Evolutionary conservation across 257 asterid genomes (phyloP), one percentile per base, ranked within the genome.

Genomic region (Scutellaria barbata): DNA sequence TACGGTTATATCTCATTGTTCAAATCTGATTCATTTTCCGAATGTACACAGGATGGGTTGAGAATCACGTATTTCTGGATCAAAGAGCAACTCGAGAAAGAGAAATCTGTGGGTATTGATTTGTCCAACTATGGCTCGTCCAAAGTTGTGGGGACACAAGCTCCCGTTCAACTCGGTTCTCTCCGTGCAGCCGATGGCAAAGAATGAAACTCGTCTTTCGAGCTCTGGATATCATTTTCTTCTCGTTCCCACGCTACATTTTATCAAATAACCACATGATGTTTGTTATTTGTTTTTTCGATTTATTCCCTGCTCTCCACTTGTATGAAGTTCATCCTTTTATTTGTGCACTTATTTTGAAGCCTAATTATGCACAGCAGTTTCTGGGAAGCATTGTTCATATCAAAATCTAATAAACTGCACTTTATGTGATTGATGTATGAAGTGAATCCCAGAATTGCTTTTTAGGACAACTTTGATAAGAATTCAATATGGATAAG

Each of bases 1-100:
- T n/a, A n/a, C n/a, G n/a, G n/a, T n/a, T n/a, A n/a, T n/a, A n/a
- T 45, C 54, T 39, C 41, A 8, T 12, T 0, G 20, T 54, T 35
- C 4, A 20, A 12, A 52, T 75, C 37, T 30, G 60, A 54, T 1
- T 45, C 56, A 11, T 12, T 18, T 6, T 41, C 12, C 7, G 7
- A 5, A 25, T 43, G 40, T 30, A 43, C 25, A 5, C 73, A 92
- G 96, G 98, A 92, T 66, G 98, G 98, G n/a, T 70, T 92, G 83
- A 90, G 98, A 78, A 79, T 92, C 80, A 92, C 98, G 0, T 92
- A 90, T 74, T 85, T 85, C 71, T 92, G 98, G 98, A 92, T 92
- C 63, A 92, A 92, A 74, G 96, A 88, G 63, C 98, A 92, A 65
- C 81, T 90, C 8, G 97, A 90, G 79, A 90, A 92, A 73, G 98